Conservation (phyloP, 257 asterid genomes). For the Misopates orontium region DNA sequence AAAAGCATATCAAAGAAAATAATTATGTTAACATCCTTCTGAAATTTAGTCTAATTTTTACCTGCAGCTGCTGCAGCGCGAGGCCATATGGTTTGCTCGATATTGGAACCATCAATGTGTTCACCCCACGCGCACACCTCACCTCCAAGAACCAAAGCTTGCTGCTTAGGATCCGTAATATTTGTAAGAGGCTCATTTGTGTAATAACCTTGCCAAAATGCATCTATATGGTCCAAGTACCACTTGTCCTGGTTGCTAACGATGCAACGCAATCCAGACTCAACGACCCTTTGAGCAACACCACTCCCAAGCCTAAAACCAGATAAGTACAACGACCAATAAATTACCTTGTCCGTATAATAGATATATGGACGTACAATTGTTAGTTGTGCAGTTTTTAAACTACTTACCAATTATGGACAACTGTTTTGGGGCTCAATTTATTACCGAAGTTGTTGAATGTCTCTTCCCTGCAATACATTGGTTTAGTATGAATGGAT, state of each 20-base stretch:
- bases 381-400: no score
- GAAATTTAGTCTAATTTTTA: no score
- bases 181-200: slow-evolving; percentile 78
- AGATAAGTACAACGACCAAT: neutral
- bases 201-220: slow-evolving; percentile 80
- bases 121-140: slow-evolving; percentile 96
- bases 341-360: no score
- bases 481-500: slow-evolving; percentile 3
- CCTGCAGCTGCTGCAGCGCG: slow-evolving; percentile 99
- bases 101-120: slow-evolving; percentile 70
- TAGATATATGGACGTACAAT: no score
- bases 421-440: slow-evolving; percentile 75
- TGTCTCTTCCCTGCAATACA: slow-evolving; percentile 82
- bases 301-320: slow-evolving; percentile 73
- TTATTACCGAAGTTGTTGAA: slow-evolving; percentile 86
- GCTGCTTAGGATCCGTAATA: slow-evolving; percentile 67
- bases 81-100: slow-evolving; percentile 92
- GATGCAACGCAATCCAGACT: slow-evolving; percentile 81
- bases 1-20: neutral
- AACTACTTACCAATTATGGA: slow-evolving; percentile 77
- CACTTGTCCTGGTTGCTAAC: slow-evolving; percentile 95
- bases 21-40: no score
- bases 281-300: slow-evolving; percentile 73
- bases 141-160: slow-evolving; percentile 75
- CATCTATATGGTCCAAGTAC: slow-evolving; percentile 86